Evolutionary conservation across 1,284 basidiomycete genomes (phyloP).

Genomic region (Neolentinus lepideus): DNA sequence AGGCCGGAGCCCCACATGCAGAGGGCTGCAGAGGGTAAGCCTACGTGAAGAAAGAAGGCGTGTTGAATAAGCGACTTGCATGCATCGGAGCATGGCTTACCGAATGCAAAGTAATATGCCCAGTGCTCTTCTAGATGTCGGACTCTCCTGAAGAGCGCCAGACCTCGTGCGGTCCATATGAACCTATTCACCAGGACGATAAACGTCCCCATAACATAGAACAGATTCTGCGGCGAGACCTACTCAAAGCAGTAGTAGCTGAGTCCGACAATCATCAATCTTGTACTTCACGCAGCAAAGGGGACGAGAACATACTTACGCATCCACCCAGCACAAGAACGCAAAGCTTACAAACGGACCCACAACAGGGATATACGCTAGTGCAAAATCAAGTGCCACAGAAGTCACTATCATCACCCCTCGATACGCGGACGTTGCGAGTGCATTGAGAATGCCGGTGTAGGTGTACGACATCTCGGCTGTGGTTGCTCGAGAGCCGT

Average conservation of each 20-base stretch:
- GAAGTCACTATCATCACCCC: constrained; percentile 75
- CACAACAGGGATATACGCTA: constrained; percentile 56
- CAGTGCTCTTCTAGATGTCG: constrained; percentile 78
- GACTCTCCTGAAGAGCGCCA: constrained; percentile 61
- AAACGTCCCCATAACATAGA: too few species aligned
- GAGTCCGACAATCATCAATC: constrained; percentile 8
- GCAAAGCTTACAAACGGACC: constrained; percentile 55
- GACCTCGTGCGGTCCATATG: constrained; percentile 69
- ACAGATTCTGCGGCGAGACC: constrained; percentile 19
- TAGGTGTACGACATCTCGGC: constrained; percentile 46
- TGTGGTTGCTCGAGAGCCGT: constrained; percentile 47
- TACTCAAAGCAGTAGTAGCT: constrained; percentile 89
- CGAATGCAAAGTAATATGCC: constrained; percentile 81
- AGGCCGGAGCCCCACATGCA: constrained; percentile 68
- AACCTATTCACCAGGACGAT: constrained; percentile 36
- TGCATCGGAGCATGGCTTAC: constrained; percentile 26
- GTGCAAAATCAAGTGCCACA: constrained; percentile 56
- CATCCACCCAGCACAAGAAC: constrained; percentile 78
- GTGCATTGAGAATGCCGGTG: constrained; percentile 59
- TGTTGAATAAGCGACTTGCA: constrained; percentile 4
- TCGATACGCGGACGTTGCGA: constrained; percentile 74
- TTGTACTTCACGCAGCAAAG: constrained; percentile 2
- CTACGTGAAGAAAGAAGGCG: constrained; percentile 22
- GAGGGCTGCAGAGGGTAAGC: constrained; percentile 55
- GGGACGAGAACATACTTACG: constrained; percentile 44